phyloP scores from a whole-genome alignment of 2,329 filamentous ascomycete species.

The Nemania sp. region DNA sequence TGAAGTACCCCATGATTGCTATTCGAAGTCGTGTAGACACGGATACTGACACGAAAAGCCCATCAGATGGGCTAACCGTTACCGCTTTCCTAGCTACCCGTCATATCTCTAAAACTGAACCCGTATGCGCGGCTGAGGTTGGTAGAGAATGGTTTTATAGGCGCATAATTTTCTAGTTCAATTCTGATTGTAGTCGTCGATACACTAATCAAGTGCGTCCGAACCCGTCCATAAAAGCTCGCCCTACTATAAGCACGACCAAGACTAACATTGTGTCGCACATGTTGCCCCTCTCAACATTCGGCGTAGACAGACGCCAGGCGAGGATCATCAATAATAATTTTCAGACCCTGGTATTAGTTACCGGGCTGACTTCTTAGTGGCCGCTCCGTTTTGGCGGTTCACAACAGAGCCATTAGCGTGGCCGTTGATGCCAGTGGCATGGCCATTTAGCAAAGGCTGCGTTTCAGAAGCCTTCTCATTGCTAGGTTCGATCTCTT shows the following conservation, averaged over 20 bases:
- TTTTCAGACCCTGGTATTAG: constrained; percentile 5
- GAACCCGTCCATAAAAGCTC: not conserved
- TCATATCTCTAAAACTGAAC: constrained; percentile 1
- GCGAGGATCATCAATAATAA: constrained; percentile 36
- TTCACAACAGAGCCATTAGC: constrained; percentile 44
- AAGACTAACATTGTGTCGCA: constrained; percentile 32
- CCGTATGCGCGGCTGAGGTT: constrained; percentile 31
- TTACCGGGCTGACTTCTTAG: constrained; percentile 45
- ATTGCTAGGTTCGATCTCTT: constrained; percentile 53
- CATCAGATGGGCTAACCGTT: not conserved
- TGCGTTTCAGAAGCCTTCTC: constrained; percentile 41
- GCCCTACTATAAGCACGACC: constrained; percentile 4
- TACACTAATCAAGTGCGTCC: not conserved
- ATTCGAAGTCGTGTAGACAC: not conserved
- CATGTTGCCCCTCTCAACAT: constrained; percentile 22
- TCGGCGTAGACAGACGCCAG: constrained; percentile 33
- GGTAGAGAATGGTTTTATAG: constrained; percentile 40
- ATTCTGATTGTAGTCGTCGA: not conserved
- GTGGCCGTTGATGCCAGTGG: constrained; percentile 42
- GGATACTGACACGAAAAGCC: not conserved
- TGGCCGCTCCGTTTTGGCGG: constrained; percentile 40
- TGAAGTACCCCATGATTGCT: not conserved
- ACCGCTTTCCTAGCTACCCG: not conserved
- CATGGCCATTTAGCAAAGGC: constrained; percentile 47
- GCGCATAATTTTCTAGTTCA: constrained; percentile 1